Evolutionary conservation across 371 early-diverging fungal species (phyloP), one percentile per base, ranked within the genome.

Genomic region (Capniomyces stellatus): DNA sequence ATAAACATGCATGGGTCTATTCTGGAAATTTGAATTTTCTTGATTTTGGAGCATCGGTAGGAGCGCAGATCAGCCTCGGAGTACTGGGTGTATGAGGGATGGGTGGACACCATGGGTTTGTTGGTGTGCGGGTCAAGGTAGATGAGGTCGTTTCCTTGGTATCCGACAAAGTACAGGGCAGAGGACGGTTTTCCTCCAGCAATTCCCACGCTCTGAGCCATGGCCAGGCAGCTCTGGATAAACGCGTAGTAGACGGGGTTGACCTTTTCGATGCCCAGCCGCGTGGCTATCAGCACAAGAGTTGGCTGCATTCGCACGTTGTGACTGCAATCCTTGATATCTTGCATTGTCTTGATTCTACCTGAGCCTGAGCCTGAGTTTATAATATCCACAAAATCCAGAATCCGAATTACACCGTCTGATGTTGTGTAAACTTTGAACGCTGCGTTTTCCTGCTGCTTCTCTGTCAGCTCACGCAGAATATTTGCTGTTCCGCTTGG

Each of bases 121-220:
- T 85, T 77, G 58, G 76, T 80, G 63, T 96, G 97, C 23, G 97
- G 94, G 61, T 96, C 97, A n/a, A 91, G 70, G 58, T 90, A 96
- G 13, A 92, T 72, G 10, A 95, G 60, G 35, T 62, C 61, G 52
- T 61, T 63, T 68, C 79, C 83, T 64, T 90, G 81, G 35, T 78
- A 67, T 19, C 94, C 95, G 13, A 89, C 75, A 71, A 96, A 92
- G 67, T 86, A 96, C 29, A 89, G 66, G 0, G 94, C 91, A 3
- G 93, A 91, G 22, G 88, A 87, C 4, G 97, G 95, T 50, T 85
- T 72, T 6, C 97, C 97, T 19, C 93, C 95, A 39, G 91, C 91
- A 57, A 94, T 87, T 19, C 93, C 93, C 2, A 88, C 77, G 54
- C 82, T 82, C 40, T 80, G 79, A 19, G 85, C 78, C 30, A 85